Evolutionary conservation across 2,329 filamentous ascomycete genomes (phyloP), one percentile per base, ranked within the genome.

Genomic region (Aspergillus jensenii): DNA sequence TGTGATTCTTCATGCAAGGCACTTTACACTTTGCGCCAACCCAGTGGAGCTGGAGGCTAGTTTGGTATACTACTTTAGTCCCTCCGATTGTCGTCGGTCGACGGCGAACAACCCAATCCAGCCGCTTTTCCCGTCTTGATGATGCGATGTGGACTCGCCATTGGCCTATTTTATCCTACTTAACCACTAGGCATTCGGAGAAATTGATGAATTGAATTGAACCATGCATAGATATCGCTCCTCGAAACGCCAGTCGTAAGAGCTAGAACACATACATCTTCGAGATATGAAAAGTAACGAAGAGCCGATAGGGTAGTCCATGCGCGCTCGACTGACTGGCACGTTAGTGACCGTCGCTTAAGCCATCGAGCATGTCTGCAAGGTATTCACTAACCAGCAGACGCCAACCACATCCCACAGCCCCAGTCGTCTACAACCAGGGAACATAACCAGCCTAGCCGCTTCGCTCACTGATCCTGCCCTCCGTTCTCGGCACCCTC

Each of bases 401-500:
- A 19, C 9, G 6, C 21, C 41, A 45, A 45, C 21, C 15, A 14
- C 41, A 37, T n/a, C 5, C 7, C 41, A 21, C 19, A 23, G 12
- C 21, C 11, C 19, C 12, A 7, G 4, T 27, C 21, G 40, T 15
- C 41, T 11, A 21, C 12, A 21, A 31, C 45, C 27, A 21, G 17
- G 5, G 8, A 43, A 17, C 40, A 19, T 23, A 17, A 21, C 7
- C 35, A 25, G 31, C 11, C 15, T 17, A 33, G 23, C 6, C 8
- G 7, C 9, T 8, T n/a, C 8, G 14, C 43, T 60, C 27, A 65
- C 59, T 69, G 65, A 27, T 23, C 52, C 19, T 46, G 62, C 14
- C 56, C 59, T n/a, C 65, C 66, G 39, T 67, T 68, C 59, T 66
- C 67, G 5, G 48, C 48, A 25, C 61, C 62, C 37, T 62, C 66